Percentiles rank a stretch among this genome's conserved stretches.
phyloP scores from a whole-genome alignment of 225 moss, liverwort and hornwort species.

The Neckera pumila region DNA sequence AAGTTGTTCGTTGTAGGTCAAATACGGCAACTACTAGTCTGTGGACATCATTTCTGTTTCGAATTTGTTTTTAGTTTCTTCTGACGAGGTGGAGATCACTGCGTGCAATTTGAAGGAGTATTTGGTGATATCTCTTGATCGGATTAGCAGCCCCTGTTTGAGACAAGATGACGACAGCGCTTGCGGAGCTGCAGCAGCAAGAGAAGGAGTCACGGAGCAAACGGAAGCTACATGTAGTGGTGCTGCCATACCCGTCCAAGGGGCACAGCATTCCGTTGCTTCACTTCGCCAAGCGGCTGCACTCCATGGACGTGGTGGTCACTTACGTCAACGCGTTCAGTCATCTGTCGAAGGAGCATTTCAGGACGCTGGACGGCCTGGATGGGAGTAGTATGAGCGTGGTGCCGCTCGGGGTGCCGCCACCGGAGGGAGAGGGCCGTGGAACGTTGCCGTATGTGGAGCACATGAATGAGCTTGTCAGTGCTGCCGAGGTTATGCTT shows the following conservation, averaged over 20 bases:
- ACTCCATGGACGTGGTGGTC: conserved; percentile 20
- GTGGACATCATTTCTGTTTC: not conserved
- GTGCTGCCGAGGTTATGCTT: not conserved
- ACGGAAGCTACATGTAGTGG: conserved; percentile 7
- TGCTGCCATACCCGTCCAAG: conserved; percentile 35
- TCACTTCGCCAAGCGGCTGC: conserved; percentile 35
- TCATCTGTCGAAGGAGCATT: conserved; percentile 20
- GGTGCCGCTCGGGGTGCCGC: conserved; percentile 9
- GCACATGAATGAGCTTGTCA: not conserved
- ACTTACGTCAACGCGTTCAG: conserved; percentile 23
- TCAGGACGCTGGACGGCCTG: conserved; percentile 4
- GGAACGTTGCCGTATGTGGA: not conserved
- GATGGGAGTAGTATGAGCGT: conserved; percentile 10
- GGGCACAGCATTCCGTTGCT: conserved; percentile 47
- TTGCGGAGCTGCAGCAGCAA: not conserved
- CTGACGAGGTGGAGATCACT: not conserved
- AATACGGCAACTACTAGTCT: not conserved
- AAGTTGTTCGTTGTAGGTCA: not conserved
- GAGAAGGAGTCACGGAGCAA: not conserved
- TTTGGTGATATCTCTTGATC: not conserved
- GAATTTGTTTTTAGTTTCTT: not conserved
- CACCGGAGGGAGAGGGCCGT: not conserved
- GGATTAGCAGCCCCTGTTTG: not conserved
- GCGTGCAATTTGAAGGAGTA: not conserved
- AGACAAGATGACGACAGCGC: not conserved